phyloP scores from a whole-genome alignment of 495 filamentous ascomycete species.

The Aspergillus ostianus region DNA sequence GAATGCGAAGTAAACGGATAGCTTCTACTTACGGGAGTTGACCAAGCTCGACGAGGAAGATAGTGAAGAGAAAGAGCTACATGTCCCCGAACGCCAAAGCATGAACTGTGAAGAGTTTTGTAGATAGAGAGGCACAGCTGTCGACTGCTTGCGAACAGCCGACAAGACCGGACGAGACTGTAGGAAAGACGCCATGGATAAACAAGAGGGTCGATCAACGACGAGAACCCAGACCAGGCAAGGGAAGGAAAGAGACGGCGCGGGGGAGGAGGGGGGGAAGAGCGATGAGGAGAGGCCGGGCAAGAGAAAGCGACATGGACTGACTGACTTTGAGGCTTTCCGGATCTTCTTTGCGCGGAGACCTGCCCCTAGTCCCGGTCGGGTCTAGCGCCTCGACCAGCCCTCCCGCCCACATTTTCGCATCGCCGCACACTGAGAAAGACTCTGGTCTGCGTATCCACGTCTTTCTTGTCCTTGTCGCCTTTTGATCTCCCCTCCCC shows the following conservation, averaged over 20 bases:
- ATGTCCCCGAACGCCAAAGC: conserved; percentile 34
- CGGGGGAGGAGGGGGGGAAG: conserved; percentile 7
- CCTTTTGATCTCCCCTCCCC: conserved; percentile 10
- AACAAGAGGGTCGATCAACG: not conserved
- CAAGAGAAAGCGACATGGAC: conserved; percentile 8
- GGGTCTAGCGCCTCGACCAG: conserved; percentile 36
- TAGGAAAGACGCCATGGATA: conserved; percentile 38
- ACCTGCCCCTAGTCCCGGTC: conserved; percentile 23
- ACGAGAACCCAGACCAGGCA: too few species aligned
- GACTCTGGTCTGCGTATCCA: conserved; percentile 7
- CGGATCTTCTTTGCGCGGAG: conserved; percentile 30
- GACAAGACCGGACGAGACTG: conserved; percentile 34
- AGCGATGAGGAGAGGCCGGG: conserved; percentile 7
- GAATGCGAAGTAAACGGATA: not conserved
- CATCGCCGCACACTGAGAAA: conserved; percentile 30
- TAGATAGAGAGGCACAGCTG: conserved; percentile 27
- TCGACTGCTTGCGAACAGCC: conserved; percentile 37
- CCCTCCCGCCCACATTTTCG: conserved; percentile 46
- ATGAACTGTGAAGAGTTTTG: conserved; percentile 26
- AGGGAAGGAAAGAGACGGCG: not conserved
- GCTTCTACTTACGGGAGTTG: conserved; percentile 33
- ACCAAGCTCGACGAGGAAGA: conserved; percentile 28
- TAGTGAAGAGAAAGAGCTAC: conserved; percentile 35
- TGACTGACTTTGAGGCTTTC: conserved; percentile 12
- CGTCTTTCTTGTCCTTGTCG: not conserved